These are phyloP conservation scores for Crinitomyces ghanaensis DNA, from an alignment of 805 yeast genomes.

Conservation along the genomic window DNA sequence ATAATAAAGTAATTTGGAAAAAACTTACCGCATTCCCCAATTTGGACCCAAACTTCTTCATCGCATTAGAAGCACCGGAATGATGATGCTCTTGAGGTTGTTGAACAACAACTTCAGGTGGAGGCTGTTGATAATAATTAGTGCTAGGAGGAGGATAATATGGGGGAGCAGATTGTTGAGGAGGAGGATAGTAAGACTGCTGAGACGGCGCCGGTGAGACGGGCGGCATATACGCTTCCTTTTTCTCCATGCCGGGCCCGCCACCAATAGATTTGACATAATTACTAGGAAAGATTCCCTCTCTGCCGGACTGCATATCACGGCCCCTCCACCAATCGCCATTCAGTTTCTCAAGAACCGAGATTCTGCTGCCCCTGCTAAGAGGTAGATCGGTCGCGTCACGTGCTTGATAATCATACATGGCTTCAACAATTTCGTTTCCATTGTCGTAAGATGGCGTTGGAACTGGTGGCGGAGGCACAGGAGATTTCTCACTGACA, in stretches of 20 bases:
- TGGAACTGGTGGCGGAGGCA: slow-evolving; percentile 15
- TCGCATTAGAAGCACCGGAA: slow-evolving; percentile 6
- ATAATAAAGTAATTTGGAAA: no score
- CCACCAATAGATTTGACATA: slow-evolving; percentile 40
- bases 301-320: slow-evolving; percentile 30
- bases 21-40: slow-evolving; percentile 88
- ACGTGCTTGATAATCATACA: slow-evolving; percentile 65
- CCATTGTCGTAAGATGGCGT: slow-evolving; percentile 15
- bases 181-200: slow-evolving; percentile 7
- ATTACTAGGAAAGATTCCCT: slow-evolving; percentile 85
- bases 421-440: slow-evolving; percentile 42
- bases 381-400: slow-evolving; percentile 66
- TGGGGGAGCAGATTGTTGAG: slow-evolving; percentile 5
- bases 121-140: slow-evolving; percentile 19
- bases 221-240: slow-evolving; percentile 4
- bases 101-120: slow-evolving; percentile 12
- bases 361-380: slow-evolving; percentile 54
- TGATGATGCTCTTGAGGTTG: slow-evolving; percentile 8
- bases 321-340: slow-evolving; percentile 89
- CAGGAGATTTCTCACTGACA: slow-evolving; percentile 11
- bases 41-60: slow-evolving; percentile 61
- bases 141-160: slow-evolving; percentile 41
- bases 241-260: slow-evolving; percentile 8
- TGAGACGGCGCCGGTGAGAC: slow-evolving; percentile 15
- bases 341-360: slow-evolving; percentile 61